A percentile compares a stretch with the other conserved stretches of the same genome.
Conservation (phyloP, 495 filamentous ascomycete species). For the Aspergillus incahuasiensis region DNA sequence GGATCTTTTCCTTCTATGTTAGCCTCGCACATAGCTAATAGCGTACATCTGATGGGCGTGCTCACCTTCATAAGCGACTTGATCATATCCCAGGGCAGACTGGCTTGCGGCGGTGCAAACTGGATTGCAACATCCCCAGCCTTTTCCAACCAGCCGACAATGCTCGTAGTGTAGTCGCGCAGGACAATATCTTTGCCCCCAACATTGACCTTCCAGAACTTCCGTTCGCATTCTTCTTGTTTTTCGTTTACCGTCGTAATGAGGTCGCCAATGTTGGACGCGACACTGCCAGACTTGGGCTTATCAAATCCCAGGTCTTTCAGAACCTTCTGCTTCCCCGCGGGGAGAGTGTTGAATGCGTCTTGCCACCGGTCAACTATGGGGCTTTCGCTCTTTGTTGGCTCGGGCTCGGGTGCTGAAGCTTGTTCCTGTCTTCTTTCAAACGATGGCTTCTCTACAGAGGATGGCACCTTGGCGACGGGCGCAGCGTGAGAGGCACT, state of each 20-base stretch:
- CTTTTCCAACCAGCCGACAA: conserved; percentile 13
- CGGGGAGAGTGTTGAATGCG: too few relatives aligned
- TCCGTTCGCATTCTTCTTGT: conserved; percentile 7
- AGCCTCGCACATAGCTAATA: not conserved
- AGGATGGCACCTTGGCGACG: too few relatives aligned
- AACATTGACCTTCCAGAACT: conserved; percentile 4
- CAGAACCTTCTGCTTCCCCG: too few relatives aligned
- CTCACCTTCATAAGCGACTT: conserved; percentile 14
- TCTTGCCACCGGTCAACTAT: too few relatives aligned
- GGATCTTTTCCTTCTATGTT: conserved; percentile 6
- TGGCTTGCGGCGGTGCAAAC: conserved; percentile 15
- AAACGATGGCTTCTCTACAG: too few relatives aligned
- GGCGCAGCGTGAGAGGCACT: too few relatives aligned
- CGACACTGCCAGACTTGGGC: not conserved
- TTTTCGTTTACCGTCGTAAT: not conserved
- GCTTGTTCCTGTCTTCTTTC: too few relatives aligned
- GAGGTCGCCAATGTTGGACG: not conserved
- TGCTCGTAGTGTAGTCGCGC: conserved; percentile 5
- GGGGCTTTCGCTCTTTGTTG: too few relatives aligned
- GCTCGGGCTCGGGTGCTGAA: too few relatives aligned
- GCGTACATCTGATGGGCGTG: not conserved
- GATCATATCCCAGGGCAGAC: conserved; percentile 13
- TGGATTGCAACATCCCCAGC: conserved; percentile 14
- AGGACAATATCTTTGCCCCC: conserved; percentile 2
- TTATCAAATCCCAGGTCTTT: too few relatives aligned